These are phyloP conservation scores for Myriosclerotinia curreyana DNA, from an alignment of 2,329 filamentous ascomycete species.

Conservation along the genomic window DNA sequence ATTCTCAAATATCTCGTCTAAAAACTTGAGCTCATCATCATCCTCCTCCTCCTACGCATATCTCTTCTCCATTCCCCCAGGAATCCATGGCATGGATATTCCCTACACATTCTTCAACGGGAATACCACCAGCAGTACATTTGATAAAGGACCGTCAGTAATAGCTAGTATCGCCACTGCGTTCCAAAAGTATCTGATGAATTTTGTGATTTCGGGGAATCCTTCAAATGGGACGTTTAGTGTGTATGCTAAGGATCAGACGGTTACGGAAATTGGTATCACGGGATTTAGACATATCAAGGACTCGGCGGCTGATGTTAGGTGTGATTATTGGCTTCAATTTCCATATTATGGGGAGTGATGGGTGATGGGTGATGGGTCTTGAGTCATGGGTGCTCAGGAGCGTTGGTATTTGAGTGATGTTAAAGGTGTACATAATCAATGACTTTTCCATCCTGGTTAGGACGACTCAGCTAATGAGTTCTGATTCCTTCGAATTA, in stretches of 20 bases:
- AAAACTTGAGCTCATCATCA: too few relatives aligned
- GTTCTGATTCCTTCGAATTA: background rate
- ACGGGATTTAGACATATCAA: constrained; percentile 15
- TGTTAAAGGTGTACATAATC: too few relatives aligned
- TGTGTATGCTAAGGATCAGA: constrained; percentile 25
- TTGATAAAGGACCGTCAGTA: constrained; percentile 23
- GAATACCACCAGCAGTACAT: constrained; percentile 23
- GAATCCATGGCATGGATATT: constrained; percentile 52
- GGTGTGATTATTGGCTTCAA: constrained; percentile 39
- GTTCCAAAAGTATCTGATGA: constrained; percentile 41
- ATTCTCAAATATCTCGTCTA: constrained; percentile 39
- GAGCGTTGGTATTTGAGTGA: background rate
- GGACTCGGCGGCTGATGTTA: constrained; percentile 33
- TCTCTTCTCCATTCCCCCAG: constrained; percentile 51
- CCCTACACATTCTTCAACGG: constrained; percentile 51
- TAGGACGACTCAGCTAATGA: background rate
- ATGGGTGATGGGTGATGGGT: too few relatives aligned
- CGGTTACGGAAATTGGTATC: constrained; percentile 23
- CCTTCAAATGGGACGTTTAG: constrained; percentile 31
- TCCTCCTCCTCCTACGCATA: constrained; percentile 44
- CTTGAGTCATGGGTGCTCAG: background rate
- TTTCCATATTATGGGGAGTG: constrained; percentile 13
- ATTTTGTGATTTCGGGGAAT: constrained; percentile 38
- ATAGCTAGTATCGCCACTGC: constrained; percentile 36
- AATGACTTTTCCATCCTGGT: background rate